Percentiles rank a stretch among this genome's conserved stretches.
phyloP scores from a whole-genome alignment of 352 stramenopile genomes.

The Thalassiosira hispida region DNA sequence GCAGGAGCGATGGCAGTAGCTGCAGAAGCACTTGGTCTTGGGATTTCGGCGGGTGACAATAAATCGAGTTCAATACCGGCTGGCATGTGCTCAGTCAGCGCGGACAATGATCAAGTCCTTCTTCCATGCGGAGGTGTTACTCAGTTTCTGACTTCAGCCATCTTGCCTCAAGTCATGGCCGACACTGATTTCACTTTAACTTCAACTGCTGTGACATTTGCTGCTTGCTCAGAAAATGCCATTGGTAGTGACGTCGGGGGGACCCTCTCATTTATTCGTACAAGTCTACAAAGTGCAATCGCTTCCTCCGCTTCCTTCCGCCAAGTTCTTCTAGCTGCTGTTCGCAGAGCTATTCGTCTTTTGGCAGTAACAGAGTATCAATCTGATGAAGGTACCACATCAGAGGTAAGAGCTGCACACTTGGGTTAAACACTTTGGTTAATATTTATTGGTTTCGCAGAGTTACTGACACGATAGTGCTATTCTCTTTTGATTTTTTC shows the following conservation, averaged over 20 bases:
- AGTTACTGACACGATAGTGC: neutral
- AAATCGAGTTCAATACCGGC: constrained; percentile 43
- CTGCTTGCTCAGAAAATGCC: constrained; percentile 68
- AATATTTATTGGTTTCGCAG: too few relatives aligned
- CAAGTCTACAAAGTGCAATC: constrained; percentile 70
- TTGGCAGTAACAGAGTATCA: constrained; percentile 73
- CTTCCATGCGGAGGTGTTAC: constrained; percentile 58
- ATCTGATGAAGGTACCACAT: constrained; percentile 66
- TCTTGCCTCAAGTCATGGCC: constrained; percentile 23
- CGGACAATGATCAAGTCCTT: constrained; percentile 57
- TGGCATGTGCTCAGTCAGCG: constrained; percentile 53
- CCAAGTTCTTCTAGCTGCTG: constrained; percentile 60
- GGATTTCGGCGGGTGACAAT: constrained; percentile 75
- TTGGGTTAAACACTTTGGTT: too few relatives aligned
- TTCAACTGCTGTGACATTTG: constrained; percentile 49
- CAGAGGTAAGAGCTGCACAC: constrained; percentile 50
- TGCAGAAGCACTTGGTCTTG: constrained; percentile 83
- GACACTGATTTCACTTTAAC: constrained; percentile 6
- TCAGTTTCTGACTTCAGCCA: constrained; percentile 69
- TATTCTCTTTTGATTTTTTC: constrained; percentile 3
- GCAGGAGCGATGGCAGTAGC: constrained; percentile 84
- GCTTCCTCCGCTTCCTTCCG: constrained; percentile 63
- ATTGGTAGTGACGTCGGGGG: constrained; percentile 71
- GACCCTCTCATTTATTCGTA: constrained; percentile 68
- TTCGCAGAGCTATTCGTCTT: constrained; percentile 69